Conservation (phyloP, 106 monocot species). For the Allium sativum region DNA sequence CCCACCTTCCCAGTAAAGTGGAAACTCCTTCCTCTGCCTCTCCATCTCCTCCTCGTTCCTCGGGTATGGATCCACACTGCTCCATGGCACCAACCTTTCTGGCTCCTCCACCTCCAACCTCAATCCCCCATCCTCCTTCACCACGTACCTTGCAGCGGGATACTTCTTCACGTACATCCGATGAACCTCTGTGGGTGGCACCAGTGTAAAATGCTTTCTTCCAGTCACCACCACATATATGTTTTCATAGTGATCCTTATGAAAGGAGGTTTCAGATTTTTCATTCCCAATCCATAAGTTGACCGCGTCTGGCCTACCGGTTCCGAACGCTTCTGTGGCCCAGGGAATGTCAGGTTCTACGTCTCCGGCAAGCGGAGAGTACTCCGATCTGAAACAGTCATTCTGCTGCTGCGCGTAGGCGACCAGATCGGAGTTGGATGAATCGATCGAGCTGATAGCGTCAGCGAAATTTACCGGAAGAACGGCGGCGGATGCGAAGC, state of each 20-base stretch:
- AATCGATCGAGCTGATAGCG: constrained; percentile 24
- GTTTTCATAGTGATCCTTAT: constrained; percentile 98
- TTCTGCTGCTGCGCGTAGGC: constrained; percentile 91
- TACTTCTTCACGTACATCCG: constrained; percentile 68
- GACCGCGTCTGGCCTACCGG: constrained; percentile 68
- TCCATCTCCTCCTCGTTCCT: constrained; percentile 11
- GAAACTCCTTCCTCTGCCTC: constrained; percentile 33
- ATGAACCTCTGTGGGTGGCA: constrained; percentile 83
- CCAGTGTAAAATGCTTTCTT: constrained; percentile 74
- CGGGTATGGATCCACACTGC: constrained; percentile 80
- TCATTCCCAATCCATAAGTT: constrained; percentile 85
- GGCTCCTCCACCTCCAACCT: constrained; percentile 55
- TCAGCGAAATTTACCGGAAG: constrained; percentile 35
- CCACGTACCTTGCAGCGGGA: constrained; percentile 49
- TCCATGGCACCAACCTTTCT: constrained; percentile 67
- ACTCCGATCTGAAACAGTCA: constrained; percentile 75
- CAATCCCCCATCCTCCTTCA: constrained; percentile 17
- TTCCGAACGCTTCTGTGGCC: constrained; percentile 79
- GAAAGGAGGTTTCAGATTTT: constrained; percentile 70
- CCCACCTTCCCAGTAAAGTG: constrained; percentile 67
- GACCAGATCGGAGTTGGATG: constrained; percentile 28
- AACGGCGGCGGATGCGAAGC: constrained; percentile 68
- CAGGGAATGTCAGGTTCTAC: constrained; percentile 64
- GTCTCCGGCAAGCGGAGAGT: constrained; percentile 44
- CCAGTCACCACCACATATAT: constrained; percentile 74